A percentile compares a stretch with the other conserved stretches of the same genome.
Evolutionary conservation across 495 filamentous ascomycete genomes (phyloP).

Genomic region (Xylaria telfairii): DNA sequence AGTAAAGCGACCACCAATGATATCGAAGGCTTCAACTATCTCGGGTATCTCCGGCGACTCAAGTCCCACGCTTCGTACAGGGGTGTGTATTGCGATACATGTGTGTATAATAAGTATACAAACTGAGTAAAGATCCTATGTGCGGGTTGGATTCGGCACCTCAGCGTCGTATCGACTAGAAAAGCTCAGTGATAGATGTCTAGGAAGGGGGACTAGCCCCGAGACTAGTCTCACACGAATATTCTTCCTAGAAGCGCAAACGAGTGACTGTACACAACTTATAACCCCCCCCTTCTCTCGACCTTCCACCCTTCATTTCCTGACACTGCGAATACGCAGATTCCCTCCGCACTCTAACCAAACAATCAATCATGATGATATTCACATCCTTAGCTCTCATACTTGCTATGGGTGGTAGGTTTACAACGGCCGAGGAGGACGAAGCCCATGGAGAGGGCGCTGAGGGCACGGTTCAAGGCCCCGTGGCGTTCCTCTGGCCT

Average conservation of each 20-base stretch:
- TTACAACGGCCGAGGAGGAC: constrained; percentile 27
- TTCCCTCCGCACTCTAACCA: not conserved
- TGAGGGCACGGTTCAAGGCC: constrained; percentile 52
- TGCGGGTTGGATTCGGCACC: not conserved
- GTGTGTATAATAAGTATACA: not conserved
- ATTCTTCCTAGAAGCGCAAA: not conserved
- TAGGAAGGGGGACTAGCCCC: too few relatives aligned
- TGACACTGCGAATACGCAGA: not conserved
- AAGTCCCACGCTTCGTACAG: not conserved
- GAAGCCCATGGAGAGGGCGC: constrained; percentile 38
- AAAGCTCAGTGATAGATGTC: not conserved
- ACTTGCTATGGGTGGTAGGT: constrained; percentile 25
- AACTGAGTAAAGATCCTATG: not conserved
- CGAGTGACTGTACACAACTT: not conserved
- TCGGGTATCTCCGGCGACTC: constrained; percentile 15
- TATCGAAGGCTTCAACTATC: not conserved
- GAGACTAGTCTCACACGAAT: not conserved
- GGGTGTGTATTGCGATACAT: constrained; percentile 4
- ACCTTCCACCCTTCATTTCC: not conserved
- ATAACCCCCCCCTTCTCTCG: not conserved
- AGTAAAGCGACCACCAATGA: constrained; percentile 2
- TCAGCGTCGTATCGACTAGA: not conserved
- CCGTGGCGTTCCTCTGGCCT: constrained; percentile 62
- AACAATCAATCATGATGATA: constrained; percentile 18
- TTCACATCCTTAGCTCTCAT: constrained; percentile 33